Percentiles rank a stretch among this genome's conserved stretches.
Conservation (phyloP, 768 basidiomycete genomes). For the Auriculariales sp. region DNA sequence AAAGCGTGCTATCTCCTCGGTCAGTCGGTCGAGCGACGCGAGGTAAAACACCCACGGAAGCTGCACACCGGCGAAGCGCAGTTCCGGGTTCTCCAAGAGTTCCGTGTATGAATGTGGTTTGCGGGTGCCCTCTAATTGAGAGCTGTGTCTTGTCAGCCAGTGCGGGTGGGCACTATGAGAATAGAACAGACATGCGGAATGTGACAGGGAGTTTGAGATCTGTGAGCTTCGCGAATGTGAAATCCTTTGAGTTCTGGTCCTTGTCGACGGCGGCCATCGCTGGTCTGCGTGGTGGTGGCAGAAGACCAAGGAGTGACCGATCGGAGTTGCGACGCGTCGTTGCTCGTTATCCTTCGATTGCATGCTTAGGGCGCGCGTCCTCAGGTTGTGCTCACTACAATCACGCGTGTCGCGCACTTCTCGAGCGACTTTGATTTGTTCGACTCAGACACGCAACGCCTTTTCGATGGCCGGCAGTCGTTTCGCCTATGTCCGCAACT, state of each 20-base stretch:
- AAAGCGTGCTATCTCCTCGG: constrained; percentile 46
- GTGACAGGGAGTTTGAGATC: constrained; percentile 82
- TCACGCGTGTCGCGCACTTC: too few relatives aligned
- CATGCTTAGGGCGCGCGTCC: too few relatives aligned
- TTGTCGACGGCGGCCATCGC: constrained; percentile 30
- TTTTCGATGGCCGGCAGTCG: constrained; percentile 91
- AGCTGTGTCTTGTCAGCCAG: constrained; percentile 26
- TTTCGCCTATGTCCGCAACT: constrained; percentile 80
- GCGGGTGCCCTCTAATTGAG: constrained; percentile 73
- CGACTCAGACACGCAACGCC: too few relatives aligned
- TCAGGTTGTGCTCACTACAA: too few relatives aligned
- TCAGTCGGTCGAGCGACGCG: constrained; percentile 6
- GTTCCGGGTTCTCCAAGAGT: constrained; percentile 66
- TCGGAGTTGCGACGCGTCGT: too few relatives aligned
- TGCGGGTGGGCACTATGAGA: constrained; percentile 9
- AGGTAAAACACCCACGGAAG: constrained; percentile 37
- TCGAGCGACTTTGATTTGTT: too few relatives aligned
- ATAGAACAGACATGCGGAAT: constrained; percentile 49
- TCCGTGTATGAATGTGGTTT: constrained; percentile 62
- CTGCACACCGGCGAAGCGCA: constrained; percentile 68
- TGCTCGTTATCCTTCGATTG: too few relatives aligned
- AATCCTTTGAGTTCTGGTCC: constrained; percentile 59
- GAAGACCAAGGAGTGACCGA: too few relatives aligned
- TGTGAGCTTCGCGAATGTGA: constrained; percentile 82
- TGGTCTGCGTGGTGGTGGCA: too few relatives aligned